Base-by-base conservation (phyloP, 352 stramenopile genomes). In the Sclerospora graminicola region DNA sequence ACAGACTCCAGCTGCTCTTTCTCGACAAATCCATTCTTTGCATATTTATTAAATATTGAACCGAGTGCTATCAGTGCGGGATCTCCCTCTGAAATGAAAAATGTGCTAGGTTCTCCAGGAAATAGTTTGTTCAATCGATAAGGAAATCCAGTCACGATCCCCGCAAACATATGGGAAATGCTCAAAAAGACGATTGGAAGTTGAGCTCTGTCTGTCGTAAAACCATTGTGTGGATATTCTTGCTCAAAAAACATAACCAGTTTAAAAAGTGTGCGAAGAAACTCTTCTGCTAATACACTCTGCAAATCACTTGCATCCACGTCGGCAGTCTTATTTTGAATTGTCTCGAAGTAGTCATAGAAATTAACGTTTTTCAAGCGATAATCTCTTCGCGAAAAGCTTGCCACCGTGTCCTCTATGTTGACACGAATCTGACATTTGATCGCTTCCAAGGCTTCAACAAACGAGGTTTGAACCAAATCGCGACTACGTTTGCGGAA, bases 221-320 rank as follows among this genome's bases (percentile, higher is more conserved):
- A 9, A 40, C 10, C 19, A 16, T 5, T 0, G 5, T 43, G 40
- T 16, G 33, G 28, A 45, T 69, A 87, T 18, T 82, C 63, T 9
- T 66, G 41, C 51, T 91, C 80, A n/a, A 91, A 63, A 47, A 91
- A 89, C 4, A 67, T 2, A 11, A 88, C 60, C 14, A 91, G 39
- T 26, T 72, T 75, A n/a, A 89, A 68, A 1, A 93, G 30, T 1
- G 78, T 77, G 9, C 78, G 63, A 49, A 89, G 47, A 41, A 85
- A 87, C 31, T 89, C 81, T 54, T 90, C 78, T 0, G 64, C 68
- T 20, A 93, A 33, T 1, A 93, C 76, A 14, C 59, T 68, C 43
- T 92, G 81, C 21, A 92, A 57, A 32, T 90, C 75, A 42, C 68
- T 84, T 33, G 71, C 69, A 51, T 86, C 60, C 29, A 90, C 37